These are phyloP conservation scores for Gonium pectorale DNA, from an alignment of 139 green algal species.

Conservation along the genomic window DNA sequence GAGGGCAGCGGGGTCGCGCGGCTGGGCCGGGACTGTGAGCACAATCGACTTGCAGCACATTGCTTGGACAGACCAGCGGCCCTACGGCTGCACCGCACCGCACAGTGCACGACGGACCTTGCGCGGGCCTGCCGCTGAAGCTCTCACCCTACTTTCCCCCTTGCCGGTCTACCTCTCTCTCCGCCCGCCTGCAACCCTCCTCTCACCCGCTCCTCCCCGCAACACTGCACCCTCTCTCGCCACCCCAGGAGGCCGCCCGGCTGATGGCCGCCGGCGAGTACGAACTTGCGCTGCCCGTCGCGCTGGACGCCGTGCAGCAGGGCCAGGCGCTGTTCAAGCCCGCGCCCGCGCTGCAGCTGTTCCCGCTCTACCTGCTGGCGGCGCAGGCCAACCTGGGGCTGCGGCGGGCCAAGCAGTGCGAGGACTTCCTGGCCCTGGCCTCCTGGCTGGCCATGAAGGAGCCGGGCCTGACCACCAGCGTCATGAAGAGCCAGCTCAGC, in stretches of 20 bases:
- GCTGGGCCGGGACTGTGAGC: too few relatives aligned
- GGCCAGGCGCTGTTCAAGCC: constrained; percentile 86
- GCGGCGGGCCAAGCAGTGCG: constrained; percentile 76
- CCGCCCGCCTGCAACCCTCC: not conserved
- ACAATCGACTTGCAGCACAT: too few relatives aligned
- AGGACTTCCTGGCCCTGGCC: constrained; percentile 83
- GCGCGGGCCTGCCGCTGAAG: too few relatives aligned
- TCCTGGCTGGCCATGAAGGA: constrained; percentile 84
- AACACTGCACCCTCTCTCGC: not conserved
- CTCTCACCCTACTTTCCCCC: too few relatives aligned
- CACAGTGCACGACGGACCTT: too few relatives aligned
- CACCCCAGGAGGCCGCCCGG: constrained; percentile 75
- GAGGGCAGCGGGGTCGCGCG: too few relatives aligned
- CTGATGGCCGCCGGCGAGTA: constrained; percentile 86
- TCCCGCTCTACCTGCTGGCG: constrained; percentile 86
- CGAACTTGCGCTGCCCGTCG: constrained; percentile 81
- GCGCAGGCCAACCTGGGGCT: constrained; percentile 84
- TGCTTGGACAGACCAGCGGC: too few relatives aligned
- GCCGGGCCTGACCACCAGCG: constrained; percentile 72
- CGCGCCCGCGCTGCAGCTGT: constrained; percentile 79
- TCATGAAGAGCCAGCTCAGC: constrained; percentile 86
- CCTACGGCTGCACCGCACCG: too few relatives aligned
- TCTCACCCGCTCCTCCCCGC: not conserved
- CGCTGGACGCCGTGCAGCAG: constrained; percentile 80
- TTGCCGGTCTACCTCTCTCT: not conserved